Conservation (phyloP, 495 filamentous ascomycete genomes). For the Aspergillus haitiensis region DNA sequence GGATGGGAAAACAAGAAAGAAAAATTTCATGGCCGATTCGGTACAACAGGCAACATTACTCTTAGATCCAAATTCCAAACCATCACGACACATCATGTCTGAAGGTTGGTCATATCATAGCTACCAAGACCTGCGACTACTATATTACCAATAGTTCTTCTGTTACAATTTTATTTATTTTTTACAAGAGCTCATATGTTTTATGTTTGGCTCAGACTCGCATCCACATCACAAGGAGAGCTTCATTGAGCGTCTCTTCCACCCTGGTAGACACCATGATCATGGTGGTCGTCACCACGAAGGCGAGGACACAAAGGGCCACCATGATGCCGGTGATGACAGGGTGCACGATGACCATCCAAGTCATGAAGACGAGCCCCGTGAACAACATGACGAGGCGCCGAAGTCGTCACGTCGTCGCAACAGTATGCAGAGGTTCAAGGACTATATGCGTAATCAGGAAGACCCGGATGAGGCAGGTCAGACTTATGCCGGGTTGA, state of each 20-base stretch:
- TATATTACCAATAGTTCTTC: neutral
- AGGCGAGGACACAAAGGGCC: neutral
- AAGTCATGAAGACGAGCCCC: neutral
- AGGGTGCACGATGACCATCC: neutral
- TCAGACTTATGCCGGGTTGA: conserved; percentile 19
- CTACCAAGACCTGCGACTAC: neutral
- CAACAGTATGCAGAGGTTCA: conserved; percentile 10
- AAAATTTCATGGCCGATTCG: neutral
- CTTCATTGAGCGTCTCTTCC: conserved; percentile 17
- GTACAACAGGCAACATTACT: conserved; percentile 3
- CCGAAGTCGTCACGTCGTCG: neutral
- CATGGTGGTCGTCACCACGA: neutral
- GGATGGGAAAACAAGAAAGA: neutral
- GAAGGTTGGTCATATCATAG: conserved; percentile 2
- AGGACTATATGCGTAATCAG: conserved; percentile 14
- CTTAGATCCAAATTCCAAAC: neutral
- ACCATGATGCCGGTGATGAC: neutral
- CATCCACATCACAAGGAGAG: conserved; percentile 14
- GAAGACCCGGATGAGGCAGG: conserved; percentile 20
- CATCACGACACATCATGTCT: conserved; percentile 1
- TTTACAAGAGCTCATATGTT: neutral
- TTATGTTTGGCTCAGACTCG: conserved; percentile 5
- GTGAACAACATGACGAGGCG: neutral
- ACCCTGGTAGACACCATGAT: neutral
- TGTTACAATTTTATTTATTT: too few species aligned